Conservation (phyloP, 208 protist genomes). For the Trypanosoma grayi region DNA sequence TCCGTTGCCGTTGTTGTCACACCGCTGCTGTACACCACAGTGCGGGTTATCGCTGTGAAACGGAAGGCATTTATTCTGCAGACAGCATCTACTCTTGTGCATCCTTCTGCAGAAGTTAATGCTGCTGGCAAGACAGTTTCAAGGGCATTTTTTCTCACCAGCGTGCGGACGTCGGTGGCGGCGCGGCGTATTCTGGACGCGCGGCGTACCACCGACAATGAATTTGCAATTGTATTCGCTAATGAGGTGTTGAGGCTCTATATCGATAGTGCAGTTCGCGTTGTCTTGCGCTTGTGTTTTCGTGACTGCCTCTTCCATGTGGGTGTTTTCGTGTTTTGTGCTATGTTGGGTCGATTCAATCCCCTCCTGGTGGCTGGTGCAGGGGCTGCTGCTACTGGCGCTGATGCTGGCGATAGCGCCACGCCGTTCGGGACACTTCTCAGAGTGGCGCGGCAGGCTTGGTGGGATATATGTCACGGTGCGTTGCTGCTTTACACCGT, state of each 20-base stretch:
- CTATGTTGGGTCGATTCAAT: slow-evolving; percentile 5
- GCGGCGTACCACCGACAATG: slow-evolving; percentile 26
- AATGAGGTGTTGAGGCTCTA: slow-evolving; percentile 18
- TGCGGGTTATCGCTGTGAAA: slow-evolving; percentile 24
- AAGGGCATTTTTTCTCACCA: slow-evolving; percentile 19
- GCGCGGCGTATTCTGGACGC: slow-evolving; percentile 16
- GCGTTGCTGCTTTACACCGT: slow-evolving; percentile 1
- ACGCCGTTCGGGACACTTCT: not conserved
- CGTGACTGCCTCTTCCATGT: slow-evolving; percentile 17
- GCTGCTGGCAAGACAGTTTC: not conserved
- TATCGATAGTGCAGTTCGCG: not conserved
- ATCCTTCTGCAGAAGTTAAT: slow-evolving; percentile 20
- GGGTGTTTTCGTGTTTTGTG: slow-evolving; percentile 21
- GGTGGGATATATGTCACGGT: slow-evolving; percentile 3
- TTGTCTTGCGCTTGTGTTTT: slow-evolving; percentile 13
- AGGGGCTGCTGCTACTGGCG: not conserved
- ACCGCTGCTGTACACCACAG: slow-evolving; percentile 31
- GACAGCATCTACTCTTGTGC: slow-evolving; percentile 20
- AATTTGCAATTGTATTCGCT: slow-evolving; percentile 28
- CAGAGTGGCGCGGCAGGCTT: not conserved
- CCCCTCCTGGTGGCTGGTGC: slow-evolving; percentile 1
- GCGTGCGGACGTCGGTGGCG: slow-evolving; percentile 7
- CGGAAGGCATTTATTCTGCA: slow-evolving; percentile 31
- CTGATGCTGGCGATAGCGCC: not conserved
- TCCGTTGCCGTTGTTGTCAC: slow-evolving; percentile 31